A percentile compares a stretch with the other conserved stretches of the same genome.
These are phyloP conservation scores for Talaromyces sp. DNA, from an alignment of 2,329 filamentous ascomycete genomes.

Conservation along the genomic window DNA sequence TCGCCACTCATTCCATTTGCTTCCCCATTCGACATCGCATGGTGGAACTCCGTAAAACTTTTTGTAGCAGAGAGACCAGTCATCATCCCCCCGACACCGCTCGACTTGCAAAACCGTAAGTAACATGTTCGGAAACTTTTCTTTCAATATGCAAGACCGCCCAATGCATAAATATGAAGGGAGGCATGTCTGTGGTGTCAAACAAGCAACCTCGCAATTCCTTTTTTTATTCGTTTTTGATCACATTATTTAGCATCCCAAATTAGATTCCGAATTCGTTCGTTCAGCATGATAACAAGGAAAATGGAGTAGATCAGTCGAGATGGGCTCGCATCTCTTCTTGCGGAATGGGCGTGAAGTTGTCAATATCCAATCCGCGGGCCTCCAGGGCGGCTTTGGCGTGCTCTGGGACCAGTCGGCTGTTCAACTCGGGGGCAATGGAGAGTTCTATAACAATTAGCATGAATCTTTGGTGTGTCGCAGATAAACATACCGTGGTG, in stretches of 20 bases:
- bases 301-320: slow-evolving; percentile 62
- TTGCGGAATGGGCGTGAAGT: slow-evolving; percentile 85
- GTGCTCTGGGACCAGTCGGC: slow-evolving; percentile 81
- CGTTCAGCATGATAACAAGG: slow-evolving; percentile 19
- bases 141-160: slow-evolving; percentile 33
- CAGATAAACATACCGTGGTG: slow-evolving; percentile 72
- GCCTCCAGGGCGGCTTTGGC: slow-evolving; percentile 70
- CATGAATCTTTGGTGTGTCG: not conserved
- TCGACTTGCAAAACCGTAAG: slow-evolving; percentile 30
- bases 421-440: slow-evolving; percentile 86
- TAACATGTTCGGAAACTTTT: slow-evolving; percentile 28
- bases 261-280: slow-evolving; percentile 32
- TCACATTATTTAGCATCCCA: slow-evolving; percentile 36
- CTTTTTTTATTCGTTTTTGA: slow-evolving; percentile 21
- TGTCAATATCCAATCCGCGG: slow-evolving; percentile 86
- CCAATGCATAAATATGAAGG: slow-evolving; percentile 34
- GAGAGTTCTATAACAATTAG: slow-evolving; percentile 70
- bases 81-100: slow-evolving; percentile 25
- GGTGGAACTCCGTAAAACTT: slow-evolving; percentile 19
- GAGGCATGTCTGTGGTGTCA: slow-evolving; percentile 28
- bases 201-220: slow-evolving; percentile 32
- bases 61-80: slow-evolving; percentile 23
- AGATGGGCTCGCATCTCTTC: slow-evolving; percentile 97
- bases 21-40: slow-evolving; percentile 19
- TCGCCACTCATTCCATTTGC: slow-evolving; percentile 22